These are phyloP conservation scores for Globisporangium takayamanum DNA, from an alignment of 352 stramenopile genomes.

Conservation along the genomic window DNA sequence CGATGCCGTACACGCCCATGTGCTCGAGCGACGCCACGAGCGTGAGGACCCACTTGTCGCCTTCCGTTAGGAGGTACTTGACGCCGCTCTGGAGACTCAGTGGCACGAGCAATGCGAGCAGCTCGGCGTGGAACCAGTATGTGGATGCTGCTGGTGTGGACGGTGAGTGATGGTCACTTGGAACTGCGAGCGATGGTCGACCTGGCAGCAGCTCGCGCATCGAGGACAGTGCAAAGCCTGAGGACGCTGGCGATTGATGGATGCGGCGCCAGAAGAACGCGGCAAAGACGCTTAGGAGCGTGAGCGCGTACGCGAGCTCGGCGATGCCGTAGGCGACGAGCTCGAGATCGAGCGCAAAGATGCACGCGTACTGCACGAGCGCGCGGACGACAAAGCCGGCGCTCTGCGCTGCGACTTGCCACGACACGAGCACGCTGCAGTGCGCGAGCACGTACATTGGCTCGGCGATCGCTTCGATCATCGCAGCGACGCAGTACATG, in stretches of 20 bases:
- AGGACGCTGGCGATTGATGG: background rate
- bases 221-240: constrained; percentile 34
- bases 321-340: constrained; percentile 69
- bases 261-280: constrained; percentile 53
- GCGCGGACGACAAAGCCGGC: constrained; percentile 67
- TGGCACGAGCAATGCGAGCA: constrained; percentile 54
- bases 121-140: constrained; percentile 42
- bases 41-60: constrained; percentile 94
- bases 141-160: background rate
- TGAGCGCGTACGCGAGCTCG: constrained; percentile 66
- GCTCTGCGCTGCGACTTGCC: constrained; percentile 74
- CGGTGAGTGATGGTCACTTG: background rate
- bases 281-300: constrained; percentile 50
- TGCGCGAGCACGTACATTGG: constrained; percentile 79
- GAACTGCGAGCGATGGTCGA: background rate
- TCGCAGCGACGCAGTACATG: constrained; percentile 75
- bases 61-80: constrained; percentile 97
- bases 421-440: constrained; percentile 73
- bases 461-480: constrained; percentile 74
- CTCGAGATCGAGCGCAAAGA: constrained; percentile 54
- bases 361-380: constrained; percentile 58
- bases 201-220: constrained; percentile 51
- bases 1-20: constrained; percentile 95
- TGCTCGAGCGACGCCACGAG: constrained; percentile 87
- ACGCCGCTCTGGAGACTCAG: constrained; percentile 92